phyloP scores from a whole-genome alignment of 768 basidiomycete genomes.

The Lenzites betulinus region DNA sequence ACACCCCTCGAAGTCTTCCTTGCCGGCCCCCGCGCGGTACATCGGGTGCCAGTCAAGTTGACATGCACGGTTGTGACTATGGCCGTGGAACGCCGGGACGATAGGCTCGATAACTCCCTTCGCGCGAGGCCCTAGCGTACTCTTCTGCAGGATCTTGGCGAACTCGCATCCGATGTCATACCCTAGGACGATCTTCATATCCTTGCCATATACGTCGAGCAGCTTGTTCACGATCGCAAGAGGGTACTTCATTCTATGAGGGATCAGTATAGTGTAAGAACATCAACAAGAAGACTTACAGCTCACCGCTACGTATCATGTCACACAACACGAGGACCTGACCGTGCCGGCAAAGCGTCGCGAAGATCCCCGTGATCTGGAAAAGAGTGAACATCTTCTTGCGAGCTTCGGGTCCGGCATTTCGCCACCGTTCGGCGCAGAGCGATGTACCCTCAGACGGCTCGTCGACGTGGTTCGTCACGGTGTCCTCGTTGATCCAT shows the following conservation, averaged over 20 bases:
- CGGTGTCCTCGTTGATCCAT: background rate
- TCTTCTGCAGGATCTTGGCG: conserved; percentile 14
- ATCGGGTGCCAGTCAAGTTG: conserved; percentile 33
- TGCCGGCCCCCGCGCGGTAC: conserved; percentile 28
- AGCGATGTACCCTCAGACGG: background rate
- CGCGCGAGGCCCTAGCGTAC: conserved; percentile 18
- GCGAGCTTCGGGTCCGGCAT: conserved; percentile 12
- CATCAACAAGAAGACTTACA: conserved; percentile 21
- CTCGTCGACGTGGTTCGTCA: background rate
- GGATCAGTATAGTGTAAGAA: background rate
- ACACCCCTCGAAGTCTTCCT: conserved; percentile 32
- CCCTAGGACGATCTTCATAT: conserved; percentile 1
- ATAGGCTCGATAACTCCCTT: background rate
- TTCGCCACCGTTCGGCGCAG: conserved; percentile 21
- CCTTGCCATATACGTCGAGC: conserved; percentile 19
- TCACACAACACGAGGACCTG: conserved; percentile 22
- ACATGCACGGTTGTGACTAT: conserved; percentile 33
- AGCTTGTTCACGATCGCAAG: conserved; percentile 23
- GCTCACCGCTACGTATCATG: conserved; percentile 31
- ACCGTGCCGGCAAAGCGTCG: conserved; percentile 24
- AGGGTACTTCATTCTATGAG: conserved; percentile 27
- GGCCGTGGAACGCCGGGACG: conserved; percentile 34
- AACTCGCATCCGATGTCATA: conserved; percentile 34
- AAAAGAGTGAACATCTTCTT: conserved; percentile 27
- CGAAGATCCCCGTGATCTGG: conserved; percentile 25